phyloP scores from a whole-genome alignment of 768 basidiomycete species.

The Tylopilus rubrobrunneus region DNA sequence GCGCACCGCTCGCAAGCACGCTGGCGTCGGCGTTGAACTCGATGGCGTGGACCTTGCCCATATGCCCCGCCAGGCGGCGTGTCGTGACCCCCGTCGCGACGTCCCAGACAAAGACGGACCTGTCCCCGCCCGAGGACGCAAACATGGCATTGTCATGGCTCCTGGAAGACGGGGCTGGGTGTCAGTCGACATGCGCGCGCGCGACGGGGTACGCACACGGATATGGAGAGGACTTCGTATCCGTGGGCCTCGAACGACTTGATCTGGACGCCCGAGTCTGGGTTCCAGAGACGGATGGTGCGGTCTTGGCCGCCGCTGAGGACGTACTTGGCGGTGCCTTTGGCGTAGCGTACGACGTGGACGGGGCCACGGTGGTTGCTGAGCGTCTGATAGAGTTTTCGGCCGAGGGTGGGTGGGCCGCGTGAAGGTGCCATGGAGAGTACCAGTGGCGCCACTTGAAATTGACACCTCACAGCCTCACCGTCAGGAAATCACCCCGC shows the following conservation, averaged over 20 bases:
- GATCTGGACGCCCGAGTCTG: constrained; percentile 80
- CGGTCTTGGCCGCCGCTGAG: constrained; percentile 94
- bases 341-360: constrained; percentile 88
- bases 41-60: constrained; percentile 86
- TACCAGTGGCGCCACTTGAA: too few species aligned
- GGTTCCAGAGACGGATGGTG: constrained; percentile 88
- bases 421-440: constrained; percentile 48
- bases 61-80: constrained; percentile 81
- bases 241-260: constrained; percentile 90
- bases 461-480: too few species aligned
- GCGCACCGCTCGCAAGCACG: constrained; percentile 80
- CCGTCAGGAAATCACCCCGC: too few species aligned
- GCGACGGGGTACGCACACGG: constrained; percentile 59
- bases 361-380: constrained; percentile 76
- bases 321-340: constrained; percentile 82
- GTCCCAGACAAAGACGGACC: constrained; percentile 93
- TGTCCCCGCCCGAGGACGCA: constrained; percentile 91
- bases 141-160: constrained; percentile 93
- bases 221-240: constrained; percentile 89
- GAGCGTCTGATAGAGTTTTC: constrained; percentile 62
- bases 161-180: constrained; percentile 33
- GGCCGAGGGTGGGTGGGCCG: constrained; percentile 50
- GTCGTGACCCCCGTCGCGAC: constrained; percentile 84
- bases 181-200: not conserved
- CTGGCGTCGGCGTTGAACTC: constrained; percentile 87